phyloP scores from a whole-genome alignment of 176 grass and related monocot genomes.

The Triticum dicoccoides region DNA sequence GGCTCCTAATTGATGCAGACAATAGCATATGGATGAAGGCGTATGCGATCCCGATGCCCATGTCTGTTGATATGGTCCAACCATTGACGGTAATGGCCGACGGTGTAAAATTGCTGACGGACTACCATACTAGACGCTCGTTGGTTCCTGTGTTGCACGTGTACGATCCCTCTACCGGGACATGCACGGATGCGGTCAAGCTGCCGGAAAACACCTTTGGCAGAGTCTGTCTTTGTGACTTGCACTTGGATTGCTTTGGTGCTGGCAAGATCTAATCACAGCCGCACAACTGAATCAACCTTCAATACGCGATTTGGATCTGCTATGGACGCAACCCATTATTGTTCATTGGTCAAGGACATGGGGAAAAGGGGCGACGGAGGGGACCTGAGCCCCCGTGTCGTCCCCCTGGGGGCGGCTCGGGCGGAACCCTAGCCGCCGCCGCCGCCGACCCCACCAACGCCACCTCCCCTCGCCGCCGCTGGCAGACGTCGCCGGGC shows the following conservation, averaged over 20 bases:
- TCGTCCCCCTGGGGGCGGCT: too few relatives aligned
- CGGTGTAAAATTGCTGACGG: not conserved
- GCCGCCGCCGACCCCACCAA: too few relatives aligned
- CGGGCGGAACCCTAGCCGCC: too few relatives aligned
- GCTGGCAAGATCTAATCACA: not conserved
- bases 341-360: too few relatives aligned
- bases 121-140: not conserved
- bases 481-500: too few relatives aligned
- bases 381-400: too few relatives aligned
- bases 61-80: not conserved
- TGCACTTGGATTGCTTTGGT: not conserved
- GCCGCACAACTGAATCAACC: not conserved
- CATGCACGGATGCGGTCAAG: not conserved
- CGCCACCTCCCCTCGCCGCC: too few relatives aligned
- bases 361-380: too few relatives aligned
- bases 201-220: not conserved
- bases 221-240: not conserved
- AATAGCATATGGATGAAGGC: not conserved
- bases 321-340: not conserved
- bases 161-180: not conserved
- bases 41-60: not conserved
- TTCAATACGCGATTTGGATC: not conserved
- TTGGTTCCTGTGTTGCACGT: not conserved
- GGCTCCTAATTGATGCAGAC: not conserved
- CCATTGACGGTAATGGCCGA: not conserved